Percentiles rank a stretch among this genome's conserved stretches.
These are phyloP conservation scores for Coemansia sp. DNA, from an alignment of 371 early-diverging fungal species.

Conservation along the genomic window DNA sequence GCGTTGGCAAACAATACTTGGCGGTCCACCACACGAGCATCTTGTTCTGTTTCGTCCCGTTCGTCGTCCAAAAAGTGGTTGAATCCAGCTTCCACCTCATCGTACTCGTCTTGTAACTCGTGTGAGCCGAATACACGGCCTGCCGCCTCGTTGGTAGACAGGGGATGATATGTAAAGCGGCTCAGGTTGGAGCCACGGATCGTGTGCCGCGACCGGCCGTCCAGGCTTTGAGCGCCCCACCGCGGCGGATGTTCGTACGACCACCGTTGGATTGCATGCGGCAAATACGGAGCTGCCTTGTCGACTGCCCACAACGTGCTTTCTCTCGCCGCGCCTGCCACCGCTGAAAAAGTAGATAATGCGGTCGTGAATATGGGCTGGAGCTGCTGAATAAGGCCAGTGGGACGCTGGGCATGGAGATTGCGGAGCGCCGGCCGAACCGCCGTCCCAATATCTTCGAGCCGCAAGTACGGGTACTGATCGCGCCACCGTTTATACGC, in stretches of 20 bases:
- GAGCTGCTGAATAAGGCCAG: constrained; percentile 25
- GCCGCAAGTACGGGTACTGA: constrained; percentile 40
- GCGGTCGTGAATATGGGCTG: constrained; percentile 42
- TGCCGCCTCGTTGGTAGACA: constrained; percentile 31
- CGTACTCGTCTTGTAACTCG: constrained; percentile 29
- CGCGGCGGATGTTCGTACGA: constrained; percentile 50
- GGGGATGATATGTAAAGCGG: constrained; percentile 31
- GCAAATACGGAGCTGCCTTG: constrained; percentile 42
- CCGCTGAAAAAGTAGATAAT: constrained; percentile 29
- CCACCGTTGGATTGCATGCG: constrained; percentile 39
- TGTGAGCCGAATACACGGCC: constrained; percentile 17
- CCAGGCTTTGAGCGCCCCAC: constrained; percentile 43
- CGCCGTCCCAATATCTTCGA: constrained; percentile 40
- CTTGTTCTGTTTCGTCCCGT: not conserved
- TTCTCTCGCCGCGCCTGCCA: constrained; percentile 32
- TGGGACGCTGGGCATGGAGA: constrained; percentile 6
- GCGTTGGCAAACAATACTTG: constrained; percentile 47
- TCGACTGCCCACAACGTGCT: constrained; percentile 38
- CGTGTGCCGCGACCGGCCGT: constrained; percentile 24
- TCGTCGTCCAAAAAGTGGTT: constrained; percentile 49
- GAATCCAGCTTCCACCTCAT: constrained; percentile 47
- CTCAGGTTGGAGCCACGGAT: constrained; percentile 16
- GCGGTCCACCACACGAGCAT: constrained; percentile 37
- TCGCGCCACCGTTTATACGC: constrained; percentile 40
- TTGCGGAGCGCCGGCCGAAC: constrained; percentile 34